These are phyloP conservation scores for Penicillium bovifimosum DNA, from an alignment of 495 filamentous ascomycete species.

Conservation along the genomic window DNA sequence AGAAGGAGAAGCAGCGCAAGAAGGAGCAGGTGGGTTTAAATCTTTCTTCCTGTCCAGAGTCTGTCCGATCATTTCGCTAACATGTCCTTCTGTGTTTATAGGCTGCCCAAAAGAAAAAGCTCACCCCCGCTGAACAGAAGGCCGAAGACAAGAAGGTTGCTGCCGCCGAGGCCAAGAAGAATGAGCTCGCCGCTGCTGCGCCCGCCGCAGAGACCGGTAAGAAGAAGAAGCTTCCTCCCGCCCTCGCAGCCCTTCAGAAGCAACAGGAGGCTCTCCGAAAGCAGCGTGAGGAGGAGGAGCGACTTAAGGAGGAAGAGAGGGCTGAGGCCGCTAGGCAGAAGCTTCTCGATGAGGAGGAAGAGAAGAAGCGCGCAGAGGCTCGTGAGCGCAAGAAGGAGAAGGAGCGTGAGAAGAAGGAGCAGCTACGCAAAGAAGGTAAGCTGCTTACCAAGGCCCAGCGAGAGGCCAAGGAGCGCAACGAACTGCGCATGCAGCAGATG, in stretches of 20 bases:
- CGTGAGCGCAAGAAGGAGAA: slow-evolving; percentile 84
- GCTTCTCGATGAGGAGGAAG: slow-evolving; percentile 66
- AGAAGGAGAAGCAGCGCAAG: slow-evolving; percentile 88
- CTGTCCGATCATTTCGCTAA: neutral
- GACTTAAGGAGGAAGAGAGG: slow-evolving; percentile 64
- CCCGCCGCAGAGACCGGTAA: slow-evolving; percentile 55
- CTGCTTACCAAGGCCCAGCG: slow-evolving; percentile 91
- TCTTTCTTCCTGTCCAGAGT: neutral
- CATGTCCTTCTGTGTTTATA: slow-evolving; percentile 26
- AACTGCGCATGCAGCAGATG: slow-evolving; percentile 91
- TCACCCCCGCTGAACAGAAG: slow-evolving; percentile 33
- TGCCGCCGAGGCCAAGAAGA: slow-evolving; percentile 40
- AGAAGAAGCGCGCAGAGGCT: slow-evolving; percentile 64
- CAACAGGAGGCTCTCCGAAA: slow-evolving; percentile 80
- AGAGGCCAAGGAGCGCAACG: slow-evolving; percentile 75
- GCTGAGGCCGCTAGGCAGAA: slow-evolving; percentile 66
- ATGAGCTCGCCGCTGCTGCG: slow-evolving; percentile 29
- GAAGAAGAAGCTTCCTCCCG: slow-evolving; percentile 86
- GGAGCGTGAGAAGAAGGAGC: slow-evolving; percentile 92
- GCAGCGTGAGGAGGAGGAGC: slow-evolving; percentile 71
- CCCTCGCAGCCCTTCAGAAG: slow-evolving; percentile 76
- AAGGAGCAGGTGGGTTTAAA: slow-evolving; percentile 66
- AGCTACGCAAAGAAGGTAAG: slow-evolving; percentile 92
- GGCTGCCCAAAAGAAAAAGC: slow-evolving; percentile 59
- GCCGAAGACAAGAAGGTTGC: slow-evolving; percentile 26